These are phyloP conservation scores for Nannizziopsis barbatae DNA, from an alignment of 2,329 filamentous ascomycete species.

Conservation along the genomic window DNA sequence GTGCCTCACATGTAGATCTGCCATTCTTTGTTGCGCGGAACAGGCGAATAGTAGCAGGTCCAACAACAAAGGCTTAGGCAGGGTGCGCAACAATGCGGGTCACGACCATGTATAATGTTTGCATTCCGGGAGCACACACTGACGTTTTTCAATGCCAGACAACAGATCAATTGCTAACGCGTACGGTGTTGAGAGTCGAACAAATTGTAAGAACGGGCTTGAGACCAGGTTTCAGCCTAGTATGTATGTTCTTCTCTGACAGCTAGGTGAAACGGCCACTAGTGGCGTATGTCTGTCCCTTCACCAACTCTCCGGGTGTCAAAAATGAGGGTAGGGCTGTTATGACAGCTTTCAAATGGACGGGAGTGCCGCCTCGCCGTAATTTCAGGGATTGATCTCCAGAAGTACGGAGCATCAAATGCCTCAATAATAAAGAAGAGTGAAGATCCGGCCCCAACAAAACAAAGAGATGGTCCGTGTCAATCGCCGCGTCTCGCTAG, in stretches of 20 bases:
- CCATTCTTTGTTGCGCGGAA: not conserved
- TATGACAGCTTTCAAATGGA: no score
- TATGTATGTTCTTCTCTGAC: not conserved
- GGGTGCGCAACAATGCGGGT: not conserved
- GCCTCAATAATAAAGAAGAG: no score
- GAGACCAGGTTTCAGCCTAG: slow-evolving; percentile 4
- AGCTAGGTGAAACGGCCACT: not conserved
- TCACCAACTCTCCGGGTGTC: not conserved
- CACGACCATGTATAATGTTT: slow-evolving; percentile 4
- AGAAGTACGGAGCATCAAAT: no score
- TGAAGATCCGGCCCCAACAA: no score
- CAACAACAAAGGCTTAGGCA: no score
- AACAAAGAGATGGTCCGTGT: no score
- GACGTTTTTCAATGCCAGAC: slow-evolving; percentile 3
- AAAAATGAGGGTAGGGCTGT: not conserved
- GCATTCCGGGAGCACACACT: slow-evolving; percentile 3
- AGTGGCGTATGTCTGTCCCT: not conserved
- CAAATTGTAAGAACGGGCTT: not conserved
- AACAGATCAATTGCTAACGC: slow-evolving; percentile 8
- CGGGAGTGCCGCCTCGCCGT: no score
- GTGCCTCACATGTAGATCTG: slow-evolving; percentile 2
- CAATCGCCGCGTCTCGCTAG: no score
- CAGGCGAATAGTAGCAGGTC: no score
- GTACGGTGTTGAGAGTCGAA: slow-evolving; percentile 1
- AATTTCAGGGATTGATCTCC: no score